phyloP scores from a whole-genome alignment of 208 protist species.

The Leishmania arabica region DNA sequence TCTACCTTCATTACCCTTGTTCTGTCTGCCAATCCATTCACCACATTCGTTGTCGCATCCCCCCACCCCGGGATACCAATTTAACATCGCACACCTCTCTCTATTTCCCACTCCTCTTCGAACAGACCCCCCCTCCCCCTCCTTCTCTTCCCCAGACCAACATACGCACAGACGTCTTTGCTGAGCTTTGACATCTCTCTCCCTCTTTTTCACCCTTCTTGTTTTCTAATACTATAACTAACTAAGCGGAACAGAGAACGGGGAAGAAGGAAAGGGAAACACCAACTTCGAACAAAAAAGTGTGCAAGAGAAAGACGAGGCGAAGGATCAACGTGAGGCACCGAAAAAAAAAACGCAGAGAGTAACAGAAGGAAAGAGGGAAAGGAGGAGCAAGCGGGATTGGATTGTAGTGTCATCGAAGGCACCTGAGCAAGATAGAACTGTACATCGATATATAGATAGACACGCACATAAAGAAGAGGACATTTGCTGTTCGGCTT shows the following conservation, averaged over 20 bases:
- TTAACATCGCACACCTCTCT: background rate
- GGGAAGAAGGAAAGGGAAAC: background rate
- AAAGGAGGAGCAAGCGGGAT: slow-evolving; percentile 6
- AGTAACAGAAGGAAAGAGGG: slow-evolving; percentile 20
- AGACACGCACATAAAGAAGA: background rate
- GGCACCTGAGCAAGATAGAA: slow-evolving; percentile 1
- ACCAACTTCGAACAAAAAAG: background rate
- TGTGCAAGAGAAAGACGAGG: background rate
- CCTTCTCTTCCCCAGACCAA: background rate
- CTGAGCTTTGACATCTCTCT: slow-evolving; percentile 4
- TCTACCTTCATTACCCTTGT: background rate
- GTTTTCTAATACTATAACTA: background rate
- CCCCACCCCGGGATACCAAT: background rate
- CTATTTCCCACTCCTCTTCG: background rate
- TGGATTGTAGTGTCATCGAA: background rate
- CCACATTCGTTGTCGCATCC: background rate
- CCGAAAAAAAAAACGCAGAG: background rate
- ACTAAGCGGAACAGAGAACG: background rate
- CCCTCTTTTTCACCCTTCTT: background rate
- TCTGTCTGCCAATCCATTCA: background rate
- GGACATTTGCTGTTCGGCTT: background rate
- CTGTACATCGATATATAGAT: slow-evolving; percentile 22
- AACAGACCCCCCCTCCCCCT: background rate
- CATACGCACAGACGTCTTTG: background rate
- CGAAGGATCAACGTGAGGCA: background rate